These are phyloP conservation scores for Aeschynomene evenia DNA, from an alignment of 306 rosid species.

Conservation along the genomic window DNA sequence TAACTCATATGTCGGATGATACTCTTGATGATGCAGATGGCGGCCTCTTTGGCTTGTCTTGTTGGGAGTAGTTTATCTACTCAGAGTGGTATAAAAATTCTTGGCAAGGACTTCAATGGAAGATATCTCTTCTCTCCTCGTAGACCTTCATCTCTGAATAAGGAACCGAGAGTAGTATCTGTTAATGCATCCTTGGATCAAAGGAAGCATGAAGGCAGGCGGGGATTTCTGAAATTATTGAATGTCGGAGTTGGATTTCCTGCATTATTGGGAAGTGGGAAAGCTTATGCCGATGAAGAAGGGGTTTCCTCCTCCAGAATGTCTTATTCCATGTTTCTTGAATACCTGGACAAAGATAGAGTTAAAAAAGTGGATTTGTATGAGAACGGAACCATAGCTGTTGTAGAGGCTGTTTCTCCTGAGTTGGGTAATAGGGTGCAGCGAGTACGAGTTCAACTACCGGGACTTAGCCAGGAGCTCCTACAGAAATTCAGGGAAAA, in stretches of 20 bases:
- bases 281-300: constrained; percentile 86
- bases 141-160: constrained; percentile 42
- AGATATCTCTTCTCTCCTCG: constrained; percentile 44
- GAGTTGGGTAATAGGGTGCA: constrained; percentile 88
- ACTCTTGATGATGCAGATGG: constrained; percentile 45
- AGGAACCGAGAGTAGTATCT: constrained; percentile 39
- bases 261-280: constrained; percentile 61
- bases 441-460: constrained; percentile 94
- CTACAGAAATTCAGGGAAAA: constrained; percentile 96
- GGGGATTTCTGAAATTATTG: constrained; percentile 74
- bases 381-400: constrained; percentile 89
- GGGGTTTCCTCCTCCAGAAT: constrained; percentile 89
- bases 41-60: constrained; percentile 76
- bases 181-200: constrained; percentile 62
- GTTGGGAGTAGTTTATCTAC: constrained; percentile 68
- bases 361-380: constrained; percentile 88
- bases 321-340: constrained; percentile 97
- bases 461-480: constrained; percentile 94
- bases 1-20: constrained; percentile 10
- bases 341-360: constrained; percentile 87
- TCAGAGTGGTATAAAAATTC: constrained; percentile 44
- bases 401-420: constrained; percentile 91
- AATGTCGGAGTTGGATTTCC: constrained; percentile 68
- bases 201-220: constrained; percentile 65
- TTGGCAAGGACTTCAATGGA: constrained; percentile 54